Conservation (phyloP, 768 basidiomycete species). For the Zangia roseola region DNA sequence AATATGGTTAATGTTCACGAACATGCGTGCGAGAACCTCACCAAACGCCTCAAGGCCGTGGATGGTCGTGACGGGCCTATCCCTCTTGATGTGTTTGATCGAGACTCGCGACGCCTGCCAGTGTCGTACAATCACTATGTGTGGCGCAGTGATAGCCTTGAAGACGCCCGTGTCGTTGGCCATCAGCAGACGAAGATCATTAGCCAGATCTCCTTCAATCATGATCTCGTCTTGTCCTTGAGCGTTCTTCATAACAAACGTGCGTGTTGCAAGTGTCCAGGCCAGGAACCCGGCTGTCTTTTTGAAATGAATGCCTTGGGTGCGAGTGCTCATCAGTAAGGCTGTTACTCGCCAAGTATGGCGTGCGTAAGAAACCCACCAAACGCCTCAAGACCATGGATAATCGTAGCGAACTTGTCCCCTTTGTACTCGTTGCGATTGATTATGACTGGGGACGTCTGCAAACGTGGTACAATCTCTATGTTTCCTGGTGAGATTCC, state of each 20-base stretch:
- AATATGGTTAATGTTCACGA: no score
- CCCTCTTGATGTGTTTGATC: conserved; percentile 92
- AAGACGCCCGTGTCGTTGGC: conserved; percentile 54
- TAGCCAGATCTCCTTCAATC: conserved; percentile 92
- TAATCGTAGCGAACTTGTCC: conserved; percentile 88
- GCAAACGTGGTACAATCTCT: conserved; percentile 43
- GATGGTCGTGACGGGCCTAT: conserved; percentile 88
- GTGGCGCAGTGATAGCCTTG: no score
- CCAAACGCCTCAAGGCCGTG: conserved; percentile 90
- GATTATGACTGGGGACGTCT: conserved; percentile 66
- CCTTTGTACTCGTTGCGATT: conserved; percentile 94
- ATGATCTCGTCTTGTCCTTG: conserved; percentile 94
- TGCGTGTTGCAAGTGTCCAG: conserved; percentile 90
- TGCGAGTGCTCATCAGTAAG: no score
- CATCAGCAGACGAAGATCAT: conserved; percentile 83
- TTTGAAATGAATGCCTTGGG: no score
- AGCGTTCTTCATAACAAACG: conserved; percentile 88
- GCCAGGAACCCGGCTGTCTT: conserved; percentile 95
- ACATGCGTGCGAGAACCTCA: conserved; percentile 16
- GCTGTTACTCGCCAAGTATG: no score
- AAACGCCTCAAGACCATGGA: conserved; percentile 90
- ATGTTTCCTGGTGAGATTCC: conserved; percentile 71
- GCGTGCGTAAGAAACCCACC: no score
- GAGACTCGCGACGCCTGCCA: conserved; percentile 52
- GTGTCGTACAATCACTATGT: no score